Evolutionary conservation across 1,139 yeast species (phyloP).

Genomic region (Pichia sp.): DNA sequence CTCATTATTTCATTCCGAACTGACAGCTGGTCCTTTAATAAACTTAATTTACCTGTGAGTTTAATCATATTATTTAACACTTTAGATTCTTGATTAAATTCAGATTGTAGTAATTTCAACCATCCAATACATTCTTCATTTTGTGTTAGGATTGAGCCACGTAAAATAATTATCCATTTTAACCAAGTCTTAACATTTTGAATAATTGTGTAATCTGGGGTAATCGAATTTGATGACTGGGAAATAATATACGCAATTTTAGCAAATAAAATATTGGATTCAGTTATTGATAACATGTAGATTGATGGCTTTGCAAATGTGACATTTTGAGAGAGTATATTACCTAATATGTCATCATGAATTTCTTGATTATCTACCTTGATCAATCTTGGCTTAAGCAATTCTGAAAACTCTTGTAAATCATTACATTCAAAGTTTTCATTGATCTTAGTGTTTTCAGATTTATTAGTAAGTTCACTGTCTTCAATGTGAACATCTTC

Average conservation of each 20-base stretch:
- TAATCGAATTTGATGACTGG: conserved; percentile 4
- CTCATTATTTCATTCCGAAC: conserved; percentile 39
- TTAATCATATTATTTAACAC: conserved; percentile 68
- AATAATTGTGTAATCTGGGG: conserved; percentile 30
- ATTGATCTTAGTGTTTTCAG: conserved; percentile 2
- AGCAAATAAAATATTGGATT: conserved; percentile 32
- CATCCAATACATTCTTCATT: conserved; percentile 31
- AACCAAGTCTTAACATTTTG: conserved; percentile 39
- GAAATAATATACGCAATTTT: conserved; percentile 34
- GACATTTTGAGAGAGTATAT: conserved; percentile 34
- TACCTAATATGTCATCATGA: conserved; percentile 19
- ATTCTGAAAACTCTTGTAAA: conserved; percentile 2
- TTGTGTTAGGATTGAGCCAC: conserved; percentile 38
- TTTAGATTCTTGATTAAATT: conserved; percentile 29
- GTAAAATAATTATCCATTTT: conserved; percentile 41
- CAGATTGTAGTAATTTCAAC: conserved; percentile 32
- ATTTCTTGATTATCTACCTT: conserved; percentile 26
- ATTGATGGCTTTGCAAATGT: conserved; percentile 37
- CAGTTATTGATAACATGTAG: conserved; percentile 20
- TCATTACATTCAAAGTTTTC: conserved; percentile 1
- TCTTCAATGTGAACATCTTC: conserved; percentile 10
- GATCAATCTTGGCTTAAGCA: conserved; percentile 9
- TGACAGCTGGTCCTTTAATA: conserved; percentile 63
- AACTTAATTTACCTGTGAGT: conserved; percentile 72
- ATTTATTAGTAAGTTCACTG: conserved; percentile 11